Evolutionary conservation across 352 stramenopile species (phyloP).

Genomic region (Pythium grandisporangium): DNA sequence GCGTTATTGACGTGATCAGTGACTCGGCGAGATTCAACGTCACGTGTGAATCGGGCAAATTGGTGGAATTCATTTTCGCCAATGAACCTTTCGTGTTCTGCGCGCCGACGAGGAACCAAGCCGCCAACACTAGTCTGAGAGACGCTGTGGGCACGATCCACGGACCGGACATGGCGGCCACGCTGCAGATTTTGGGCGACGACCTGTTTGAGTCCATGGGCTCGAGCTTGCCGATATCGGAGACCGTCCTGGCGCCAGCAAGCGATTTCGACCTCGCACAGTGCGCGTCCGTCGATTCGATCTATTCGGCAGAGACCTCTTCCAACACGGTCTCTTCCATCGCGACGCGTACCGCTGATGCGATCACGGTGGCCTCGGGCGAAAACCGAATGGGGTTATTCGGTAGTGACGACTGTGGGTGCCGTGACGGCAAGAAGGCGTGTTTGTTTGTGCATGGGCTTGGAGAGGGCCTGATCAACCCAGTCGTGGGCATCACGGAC

Average conservation of each 20-base stretch:
- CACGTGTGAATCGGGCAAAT: no score
- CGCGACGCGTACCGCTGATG: no score
- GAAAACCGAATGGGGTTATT: background rate
- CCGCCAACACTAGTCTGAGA: no score
- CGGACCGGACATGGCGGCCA: conserved; percentile 8
- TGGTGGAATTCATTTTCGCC: conserved; percentile 19
- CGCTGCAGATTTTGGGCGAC: conserved; percentile 1
- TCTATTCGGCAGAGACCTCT: no score
- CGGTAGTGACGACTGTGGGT: conserved; percentile 3
- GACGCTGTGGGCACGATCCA: conserved; percentile 2
- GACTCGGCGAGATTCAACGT: conserved; percentile 11
- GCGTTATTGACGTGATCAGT: conserved; percentile 17
- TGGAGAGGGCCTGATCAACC: background rate
- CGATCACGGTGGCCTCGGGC: no score
- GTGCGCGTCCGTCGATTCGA: background rate
- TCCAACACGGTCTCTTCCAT: no score
- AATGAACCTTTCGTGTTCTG: conserved; percentile 19
- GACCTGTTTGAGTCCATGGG: no score
- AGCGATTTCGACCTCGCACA: background rate
- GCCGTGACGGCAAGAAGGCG: conserved; percentile 11
- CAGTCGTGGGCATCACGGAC: background rate
- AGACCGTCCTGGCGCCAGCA: no score
- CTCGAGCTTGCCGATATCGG: no score
- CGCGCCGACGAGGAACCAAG: background rate
- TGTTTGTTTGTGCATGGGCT: conserved; percentile 28